Evolutionary conservation across 805 yeast genomes (phyloP), one percentile per base, ranked within the genome.

Genomic region (Cyberlindnera saturnus): DNA sequence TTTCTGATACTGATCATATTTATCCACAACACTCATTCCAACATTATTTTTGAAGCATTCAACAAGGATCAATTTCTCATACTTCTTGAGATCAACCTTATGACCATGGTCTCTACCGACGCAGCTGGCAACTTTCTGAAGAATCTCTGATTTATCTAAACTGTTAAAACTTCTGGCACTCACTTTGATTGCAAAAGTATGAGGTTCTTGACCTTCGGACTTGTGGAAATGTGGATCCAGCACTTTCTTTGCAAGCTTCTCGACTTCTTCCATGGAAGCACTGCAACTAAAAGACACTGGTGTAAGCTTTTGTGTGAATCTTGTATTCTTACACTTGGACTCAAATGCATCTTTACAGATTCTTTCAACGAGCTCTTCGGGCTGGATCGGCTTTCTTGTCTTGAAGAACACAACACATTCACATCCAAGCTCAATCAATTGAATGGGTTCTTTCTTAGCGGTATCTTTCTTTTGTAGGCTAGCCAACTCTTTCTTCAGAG

Each of bases 1-100:
- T 57, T 81, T 81, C 53, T 77, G 80, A 46, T 75, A 72, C 49
- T 70, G 65, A 18, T 75, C 79, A 55, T 77, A 87, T 43, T 77
- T 75, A 43, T 77, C 74, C 2, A 87, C 88, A 6, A 89, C 91
- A 50, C 93, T 73, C 77, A 87, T 80, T 6, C 99, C 99, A 30
- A 93, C 74, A 48, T 86, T 85, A 49, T 79, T 84, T 66, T 90
- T 91, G 66, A 82, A 91, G 59, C 96, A 86, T 61, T 88, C 96
- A 3, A 93, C 84, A 41, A 91, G 59, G 38, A 93, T 76, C 52
- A 93, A 67, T 57, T 82, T 81, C 47, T 90, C 95, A 56, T 77
- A 87, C 11, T 78, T 65, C 55, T 86, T 86, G 61, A 93, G 72
- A 59, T 89, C 95, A 14, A 93, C 95, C 31, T 64, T 68, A 60